A percentile compares a stretch with the other conserved stretches of the same genome.
phyloP scores from a whole-genome alignment of 2,329 filamentous ascomycete genomes.

The Epichloe bromicola region DNA sequence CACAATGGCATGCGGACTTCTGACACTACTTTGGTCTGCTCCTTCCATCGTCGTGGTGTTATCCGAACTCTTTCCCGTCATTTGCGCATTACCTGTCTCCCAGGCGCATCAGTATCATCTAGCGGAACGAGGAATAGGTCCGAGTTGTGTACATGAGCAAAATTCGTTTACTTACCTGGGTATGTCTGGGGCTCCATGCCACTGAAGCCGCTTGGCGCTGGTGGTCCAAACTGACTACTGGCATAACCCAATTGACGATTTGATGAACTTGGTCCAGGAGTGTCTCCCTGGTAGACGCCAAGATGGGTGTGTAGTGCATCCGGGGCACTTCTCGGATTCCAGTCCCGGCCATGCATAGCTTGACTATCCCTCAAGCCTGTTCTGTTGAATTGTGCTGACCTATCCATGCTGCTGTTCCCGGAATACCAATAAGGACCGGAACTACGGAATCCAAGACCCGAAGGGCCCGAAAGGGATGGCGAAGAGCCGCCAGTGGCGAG shows the following conservation, averaged over 20 bases:
- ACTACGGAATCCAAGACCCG: conserved; percentile 19
- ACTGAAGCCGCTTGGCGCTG: conserved; percentile 23
- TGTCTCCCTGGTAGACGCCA: background rate
- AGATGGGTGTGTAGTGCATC: background rate
- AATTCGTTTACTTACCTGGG: conserved; percentile 28
- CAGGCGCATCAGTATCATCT: background rate
- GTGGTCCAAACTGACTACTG: conserved; percentile 19
- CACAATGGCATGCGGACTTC: conserved; percentile 36
- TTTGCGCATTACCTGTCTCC: background rate
- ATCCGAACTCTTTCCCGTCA: conserved; percentile 29
- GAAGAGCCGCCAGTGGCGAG: conserved; percentile 39
- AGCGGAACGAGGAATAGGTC: background rate
- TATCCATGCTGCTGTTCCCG: background rate
- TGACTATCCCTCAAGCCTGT: background rate
- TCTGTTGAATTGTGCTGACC: background rate
- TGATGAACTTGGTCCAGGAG: conserved; percentile 28
- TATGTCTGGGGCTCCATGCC: conserved; percentile 40
- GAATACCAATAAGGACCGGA: conserved; percentile 3
- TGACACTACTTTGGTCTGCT: conserved; percentile 29
- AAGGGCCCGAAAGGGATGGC: conserved; percentile 32
- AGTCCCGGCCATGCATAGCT: background rate
- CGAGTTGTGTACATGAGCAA: background rate
- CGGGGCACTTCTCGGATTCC: background rate
- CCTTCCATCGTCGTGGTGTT: conserved; percentile 26
- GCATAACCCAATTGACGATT: conserved; percentile 19